Percentiles rank a stretch among this genome's conserved stretches.
phyloP scores from a whole-genome alignment of 2,329 filamentous ascomycete genomes.

The Ustulina deusta region DNA sequence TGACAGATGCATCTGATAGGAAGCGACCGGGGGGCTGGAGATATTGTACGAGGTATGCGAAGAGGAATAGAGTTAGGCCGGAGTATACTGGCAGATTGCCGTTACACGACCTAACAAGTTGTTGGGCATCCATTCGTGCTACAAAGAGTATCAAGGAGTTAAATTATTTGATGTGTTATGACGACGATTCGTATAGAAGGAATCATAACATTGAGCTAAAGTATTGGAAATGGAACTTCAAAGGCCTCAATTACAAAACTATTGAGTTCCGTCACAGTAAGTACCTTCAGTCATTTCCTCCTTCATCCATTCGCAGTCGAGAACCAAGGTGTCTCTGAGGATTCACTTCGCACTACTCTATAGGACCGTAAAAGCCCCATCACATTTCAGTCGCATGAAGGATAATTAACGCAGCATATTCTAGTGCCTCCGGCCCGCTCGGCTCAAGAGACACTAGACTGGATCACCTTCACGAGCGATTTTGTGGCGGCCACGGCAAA shows the following conservation, averaged over 20 bases:
- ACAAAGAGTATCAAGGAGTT: constrained; percentile 5
- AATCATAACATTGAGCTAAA: not conserved
- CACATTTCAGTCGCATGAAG: not conserved
- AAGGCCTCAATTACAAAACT: constrained; percentile 24
- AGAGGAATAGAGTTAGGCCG: constrained; percentile 25
- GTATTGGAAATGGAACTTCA: constrained; percentile 35
- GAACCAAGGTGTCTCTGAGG: not conserved
- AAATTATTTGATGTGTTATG: constrained; percentile 20
- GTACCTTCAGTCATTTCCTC: not conserved
- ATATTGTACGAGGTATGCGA: constrained; percentile 11
- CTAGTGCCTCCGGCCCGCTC: constrained; percentile 26
- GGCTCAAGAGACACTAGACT: constrained; percentile 13
- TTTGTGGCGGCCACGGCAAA: constrained; percentile 16
- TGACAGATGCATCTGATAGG: not conserved
- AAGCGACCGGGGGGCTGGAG: constrained; percentile 29
- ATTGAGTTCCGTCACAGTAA: constrained; percentile 38
- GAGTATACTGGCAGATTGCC: not conserved
- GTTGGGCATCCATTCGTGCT: constrained; percentile 21
- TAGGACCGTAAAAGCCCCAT: not conserved
- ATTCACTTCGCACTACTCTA: not conserved
- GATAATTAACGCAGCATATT: not conserved
- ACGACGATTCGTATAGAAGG: not conserved
- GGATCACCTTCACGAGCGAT: constrained; percentile 23
- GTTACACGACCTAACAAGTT: not conserved
- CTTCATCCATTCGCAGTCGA: not conserved